Conservation (phyloP, 2,329 filamentous ascomycete genomes). For the Parascedosporium putredinis region DNA sequence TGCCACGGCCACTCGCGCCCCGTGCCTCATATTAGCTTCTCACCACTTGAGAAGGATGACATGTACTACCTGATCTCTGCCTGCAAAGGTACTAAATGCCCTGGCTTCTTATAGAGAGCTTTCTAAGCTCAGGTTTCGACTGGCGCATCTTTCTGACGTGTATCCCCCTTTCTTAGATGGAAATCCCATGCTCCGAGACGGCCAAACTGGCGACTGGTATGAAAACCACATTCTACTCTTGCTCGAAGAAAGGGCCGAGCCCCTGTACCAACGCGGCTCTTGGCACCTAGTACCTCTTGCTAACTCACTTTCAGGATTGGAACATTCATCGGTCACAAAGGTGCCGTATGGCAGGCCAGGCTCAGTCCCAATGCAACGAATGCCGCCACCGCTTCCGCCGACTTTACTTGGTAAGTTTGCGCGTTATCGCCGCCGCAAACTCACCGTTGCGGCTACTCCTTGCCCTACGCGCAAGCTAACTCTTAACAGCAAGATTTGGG, state of each 20-base stretch:
- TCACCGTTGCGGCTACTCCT: too few species aligned
- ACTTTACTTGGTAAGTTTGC: constrained; percentile 74
- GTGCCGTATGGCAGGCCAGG: constrained; percentile 92
- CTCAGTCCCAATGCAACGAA: constrained; percentile 79
- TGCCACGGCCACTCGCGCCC: constrained; percentile 92
- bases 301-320: constrained; percentile 62
- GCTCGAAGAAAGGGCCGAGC: too few species aligned
- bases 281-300: too few species aligned
- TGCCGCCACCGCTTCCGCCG: constrained; percentile 87
- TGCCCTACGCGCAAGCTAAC: constrained; percentile 18
- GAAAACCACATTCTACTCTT: too few species aligned
- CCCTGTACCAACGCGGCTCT: too few species aligned
- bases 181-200: constrained; percentile 96
- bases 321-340: constrained; percentile 96
- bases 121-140: too few species aligned
- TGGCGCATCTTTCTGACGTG: not conserved
- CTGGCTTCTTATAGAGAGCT: too few species aligned
- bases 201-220: constrained; percentile 86
- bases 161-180: constrained; percentile 51
- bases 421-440: not conserved
- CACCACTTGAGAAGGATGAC: constrained; percentile 68
- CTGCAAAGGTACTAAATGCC: constrained; percentile 58
- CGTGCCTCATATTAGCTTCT: constrained; percentile 86
- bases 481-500: constrained; percentile 77
- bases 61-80: constrained; percentile 89